Evolutionary conservation across 169 alveolate genomes (phyloP), one percentile per base, ranked within the genome.

Genomic region (Cytauxzoon felis): DNA sequence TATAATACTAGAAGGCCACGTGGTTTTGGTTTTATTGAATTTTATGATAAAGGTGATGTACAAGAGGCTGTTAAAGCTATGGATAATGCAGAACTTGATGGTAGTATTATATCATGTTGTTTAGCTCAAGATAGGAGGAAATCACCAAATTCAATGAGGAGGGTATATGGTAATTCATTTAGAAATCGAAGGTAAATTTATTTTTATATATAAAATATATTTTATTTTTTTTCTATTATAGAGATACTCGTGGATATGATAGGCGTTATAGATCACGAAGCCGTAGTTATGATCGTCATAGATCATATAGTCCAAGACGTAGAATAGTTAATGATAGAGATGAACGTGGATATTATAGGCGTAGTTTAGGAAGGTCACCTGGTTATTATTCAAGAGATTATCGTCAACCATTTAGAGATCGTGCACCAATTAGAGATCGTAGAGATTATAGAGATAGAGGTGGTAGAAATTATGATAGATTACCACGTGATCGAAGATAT

Each of bases 1-100:
- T 89, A 68, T 59, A 60, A 63, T 42, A 87, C 94, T 24, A 73
- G 78, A 54, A 66, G 88, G 24, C 95, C 96, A 1, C 50, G 95
- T 54, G 97, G 97, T 7, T 93, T 92, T 47, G 96, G 97, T 1
- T 93, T 93, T 50, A 94, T 93, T 3, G 97, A 93, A 66, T 93
- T 86, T 62, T 81, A 64, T 64, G 91, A 91, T 18, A 90, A 90
- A 30, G 76, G 81, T 54, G 93, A 82, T 33, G 97, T 96, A 30
- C 67, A 84, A 41, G 93, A 88, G 34, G 97, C 97, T 9, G 80
- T 93, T 21, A 87, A 79, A 58, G 82, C 78, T 63, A 82, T 91
- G 63, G 96, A 93, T 66, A 88, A 91, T 19, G 73, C 90, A 23
- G 63, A 80, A 33, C 68, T 93, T 27, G 94, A 91, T 72, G 97